These are phyloP conservation scores for Nakazawaea sp. DNA, from an alignment of 805 yeast genomes.

Conservation along the genomic window DNA sequence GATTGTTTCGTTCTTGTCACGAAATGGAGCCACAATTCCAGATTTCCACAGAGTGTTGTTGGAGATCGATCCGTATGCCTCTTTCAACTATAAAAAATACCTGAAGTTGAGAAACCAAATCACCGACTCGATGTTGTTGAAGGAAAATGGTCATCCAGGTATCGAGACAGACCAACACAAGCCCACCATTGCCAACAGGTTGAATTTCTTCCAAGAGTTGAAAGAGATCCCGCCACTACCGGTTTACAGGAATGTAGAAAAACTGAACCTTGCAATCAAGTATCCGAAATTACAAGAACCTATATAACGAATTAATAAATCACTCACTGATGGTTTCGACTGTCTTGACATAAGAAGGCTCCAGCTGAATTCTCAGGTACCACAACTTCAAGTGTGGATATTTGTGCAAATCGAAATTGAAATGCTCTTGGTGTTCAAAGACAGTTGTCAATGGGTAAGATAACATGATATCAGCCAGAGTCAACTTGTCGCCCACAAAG, in stretches of 20 bases:
- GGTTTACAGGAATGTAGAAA: conserved; percentile 57
- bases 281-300: conserved; percentile 23
- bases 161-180: conserved; percentile 24
- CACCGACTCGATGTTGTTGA: conserved; percentile 20
- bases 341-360: not conserved
- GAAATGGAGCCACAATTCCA: conserved; percentile 11
- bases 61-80: conserved; percentile 26
- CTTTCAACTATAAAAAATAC: conserved; percentile 23
- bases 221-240: conserved; percentile 36
- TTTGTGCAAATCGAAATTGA: not conserved
- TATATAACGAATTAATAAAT: no score
- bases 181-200: conserved; percentile 37
- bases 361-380: not conserved
- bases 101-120: conserved; percentile 22
- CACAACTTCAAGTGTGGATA: conserved; percentile 8
- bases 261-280: conserved; percentile 41
- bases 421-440: not conserved
- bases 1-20: conserved; percentile 25
- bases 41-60: conserved; percentile 15
- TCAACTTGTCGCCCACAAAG: conserved; percentile 41
- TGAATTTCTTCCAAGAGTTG: conserved; percentile 16
- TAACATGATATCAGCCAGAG: conserved; percentile 52
- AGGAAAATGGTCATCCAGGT: conserved; percentile 31
- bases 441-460: conserved; percentile 31
- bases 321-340: no score